These are phyloP conservation scores for Ceratocystis colombiana DNA, from an alignment of 2,329 filamentous ascomycete genomes.

Conservation along the genomic window DNA sequence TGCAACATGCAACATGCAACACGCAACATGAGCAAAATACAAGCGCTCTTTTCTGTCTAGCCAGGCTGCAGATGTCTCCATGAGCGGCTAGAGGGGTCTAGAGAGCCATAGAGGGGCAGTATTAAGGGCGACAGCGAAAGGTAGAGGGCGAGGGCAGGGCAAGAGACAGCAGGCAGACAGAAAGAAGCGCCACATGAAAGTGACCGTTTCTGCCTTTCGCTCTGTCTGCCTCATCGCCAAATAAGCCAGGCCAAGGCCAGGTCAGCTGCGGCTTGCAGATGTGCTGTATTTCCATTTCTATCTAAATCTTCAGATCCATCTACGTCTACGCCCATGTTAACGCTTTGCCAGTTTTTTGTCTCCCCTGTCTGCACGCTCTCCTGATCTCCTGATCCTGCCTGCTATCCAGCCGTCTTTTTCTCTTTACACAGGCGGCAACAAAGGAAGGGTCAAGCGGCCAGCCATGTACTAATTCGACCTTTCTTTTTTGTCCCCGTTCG, in stretches of 20 bases:
- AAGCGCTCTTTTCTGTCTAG: not conserved
- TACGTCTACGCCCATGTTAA: no score
- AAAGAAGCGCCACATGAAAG: not conserved
- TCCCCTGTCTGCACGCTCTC: no score
- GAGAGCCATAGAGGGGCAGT: not conserved
- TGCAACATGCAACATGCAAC: not conserved
- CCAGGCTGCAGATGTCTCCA: no score
- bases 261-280: constrained; percentile 7
- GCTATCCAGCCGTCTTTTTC: no score
- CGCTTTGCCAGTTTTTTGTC: no score
- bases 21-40: not conserved
- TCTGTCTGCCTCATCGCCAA: no score
- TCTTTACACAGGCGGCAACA: no score
- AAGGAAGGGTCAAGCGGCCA: no score
- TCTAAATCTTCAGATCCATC: no score
- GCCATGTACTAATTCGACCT: no score
- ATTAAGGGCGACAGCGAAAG: not conserved
- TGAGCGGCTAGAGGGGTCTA: not conserved
- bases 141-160: not conserved
- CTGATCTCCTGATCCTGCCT: no score
- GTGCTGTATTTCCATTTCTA: not conserved
- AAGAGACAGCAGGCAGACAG: not conserved
- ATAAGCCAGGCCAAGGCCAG: not conserved
- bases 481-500: no score
- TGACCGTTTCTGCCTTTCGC: not conserved